These are phyloP conservation scores for Fusarium begoniae DNA, from an alignment of 2,329 filamentous ascomycete species.

Conservation along the genomic window DNA sequence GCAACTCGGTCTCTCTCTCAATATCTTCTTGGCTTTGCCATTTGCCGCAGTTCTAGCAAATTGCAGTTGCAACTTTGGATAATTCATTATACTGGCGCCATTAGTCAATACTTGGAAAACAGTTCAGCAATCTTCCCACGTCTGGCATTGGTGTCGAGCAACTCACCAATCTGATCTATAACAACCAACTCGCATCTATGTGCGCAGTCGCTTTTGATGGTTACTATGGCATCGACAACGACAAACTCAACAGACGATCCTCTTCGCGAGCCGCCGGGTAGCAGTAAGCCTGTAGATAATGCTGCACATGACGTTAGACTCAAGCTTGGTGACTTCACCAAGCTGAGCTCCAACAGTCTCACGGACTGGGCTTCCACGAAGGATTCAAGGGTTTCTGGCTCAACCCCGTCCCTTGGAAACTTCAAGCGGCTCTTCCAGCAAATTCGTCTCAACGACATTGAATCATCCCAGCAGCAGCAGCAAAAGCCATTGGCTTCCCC, in stretches of 20 bases:
- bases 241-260: constrained; percentile 18
- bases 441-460: constrained; percentile 6
- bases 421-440: constrained; percentile 29
- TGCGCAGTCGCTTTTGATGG: constrained; percentile 1
- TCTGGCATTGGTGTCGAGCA: constrained; percentile 3
- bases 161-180: not conserved
- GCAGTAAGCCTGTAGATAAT: not conserved
- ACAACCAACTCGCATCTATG: constrained; percentile 10
- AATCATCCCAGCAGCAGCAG: not conserved
- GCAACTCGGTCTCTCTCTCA: constrained; percentile 1
- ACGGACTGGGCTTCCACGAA: constrained; percentile 14
- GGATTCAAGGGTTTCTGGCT: not conserved
- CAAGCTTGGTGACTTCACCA: constrained; percentile 31
- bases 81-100: not conserved
- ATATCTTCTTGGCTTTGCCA: not conserved
- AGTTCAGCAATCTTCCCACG: not conserved
- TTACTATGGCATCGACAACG: constrained; percentile 25
- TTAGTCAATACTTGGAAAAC: not conserved
- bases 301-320: not conserved
- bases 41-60: not conserved
- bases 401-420: constrained; percentile 22
- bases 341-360: constrained; percentile 5
- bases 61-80: not conserved
- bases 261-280: constrained; percentile 30
- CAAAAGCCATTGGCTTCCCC: not conserved